Percentiles rank a stretch among this genome's conserved stretches.
Conservation (phyloP, 176 grass and related monocot species). For the Juncus effusus region DNA sequence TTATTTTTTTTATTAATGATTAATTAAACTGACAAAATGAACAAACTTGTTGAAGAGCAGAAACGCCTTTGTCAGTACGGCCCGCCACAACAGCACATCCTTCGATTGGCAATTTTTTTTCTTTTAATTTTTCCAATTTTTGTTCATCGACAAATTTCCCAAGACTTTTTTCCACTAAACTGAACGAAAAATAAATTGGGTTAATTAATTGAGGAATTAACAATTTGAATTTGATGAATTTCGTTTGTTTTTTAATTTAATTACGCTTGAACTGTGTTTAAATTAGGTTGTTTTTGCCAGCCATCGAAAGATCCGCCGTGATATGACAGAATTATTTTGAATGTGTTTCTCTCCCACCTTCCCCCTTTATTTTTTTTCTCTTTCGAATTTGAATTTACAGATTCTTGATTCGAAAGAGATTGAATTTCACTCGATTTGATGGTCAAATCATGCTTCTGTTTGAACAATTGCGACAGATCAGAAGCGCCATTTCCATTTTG, state of each 20-base stretch:
- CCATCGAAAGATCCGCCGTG: constrained; percentile 80
- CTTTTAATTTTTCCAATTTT: constrained; percentile 72
- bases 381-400: constrained; percentile 33
- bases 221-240: background rate
- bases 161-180: constrained; percentile 61
- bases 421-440: constrained; percentile 26
- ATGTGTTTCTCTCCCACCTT: constrained; percentile 73
- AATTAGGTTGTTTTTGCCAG: constrained; percentile 84
- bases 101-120: constrained; percentile 79
- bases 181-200: constrained; percentile 21
- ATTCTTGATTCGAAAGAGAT: constrained; percentile 19
- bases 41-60: constrained; percentile 99
- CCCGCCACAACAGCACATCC: constrained; percentile 72
- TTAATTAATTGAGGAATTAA: constrained; percentile 12
- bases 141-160: constrained; percentile 89
- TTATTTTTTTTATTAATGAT: background rate
- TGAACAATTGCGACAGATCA: constrained; percentile 50
- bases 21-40: constrained; percentile 92
- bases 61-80: constrained; percentile 94
- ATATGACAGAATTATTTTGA: constrained; percentile 82
- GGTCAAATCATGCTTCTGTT: constrained; percentile 26
- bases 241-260: constrained; percentile 16
- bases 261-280: constrained; percentile 97
- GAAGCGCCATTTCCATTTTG: constrained; percentile 32
- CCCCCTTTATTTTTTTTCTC: constrained; percentile 57